Percentiles rank a stretch among this genome's conserved stretches.
These are phyloP conservation scores for Diplodia intermedia DNA, from an alignment of 2,329 filamentous ascomycete genomes.

Conservation along the genomic window DNA sequence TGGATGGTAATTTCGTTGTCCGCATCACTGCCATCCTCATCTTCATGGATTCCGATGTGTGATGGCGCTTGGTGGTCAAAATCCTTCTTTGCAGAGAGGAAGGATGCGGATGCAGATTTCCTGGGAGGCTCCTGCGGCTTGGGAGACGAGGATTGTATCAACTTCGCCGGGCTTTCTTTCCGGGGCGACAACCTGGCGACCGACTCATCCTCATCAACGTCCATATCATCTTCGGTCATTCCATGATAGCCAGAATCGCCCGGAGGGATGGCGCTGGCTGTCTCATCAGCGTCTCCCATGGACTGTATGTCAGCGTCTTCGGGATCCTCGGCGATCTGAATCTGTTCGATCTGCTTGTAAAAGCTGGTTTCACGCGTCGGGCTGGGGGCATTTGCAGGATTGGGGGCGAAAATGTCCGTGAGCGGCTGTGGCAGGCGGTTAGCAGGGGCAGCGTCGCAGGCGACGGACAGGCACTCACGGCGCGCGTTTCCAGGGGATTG, in stretches of 20 bases:
- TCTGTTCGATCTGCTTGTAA: constrained; percentile 63
- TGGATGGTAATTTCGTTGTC: constrained; percentile 35
- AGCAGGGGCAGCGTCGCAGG: constrained; percentile 55
- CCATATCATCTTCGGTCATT: constrained; percentile 64
- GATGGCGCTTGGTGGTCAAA: constrained; percentile 39
- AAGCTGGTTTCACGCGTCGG: constrained; percentile 60
- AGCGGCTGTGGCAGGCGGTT: constrained; percentile 50
- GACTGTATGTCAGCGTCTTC: constrained; percentile 41
- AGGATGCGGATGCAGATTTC: constrained; percentile 49
- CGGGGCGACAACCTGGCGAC: constrained; percentile 33
- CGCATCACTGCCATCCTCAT: constrained; percentile 35
- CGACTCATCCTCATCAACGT: constrained; percentile 41
- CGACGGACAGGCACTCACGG: constrained; percentile 65
- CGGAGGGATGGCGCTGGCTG: constrained; percentile 9
- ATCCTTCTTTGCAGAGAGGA: constrained; percentile 57
- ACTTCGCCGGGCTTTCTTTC: constrained; percentile 37
- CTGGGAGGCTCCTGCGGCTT: constrained; percentile 15
- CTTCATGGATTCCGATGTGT: constrained; percentile 34
- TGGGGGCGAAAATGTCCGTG: constrained; percentile 57
- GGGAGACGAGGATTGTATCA: constrained; percentile 34
- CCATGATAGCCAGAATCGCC: constrained; percentile 75
- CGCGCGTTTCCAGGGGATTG: constrained; percentile 64
- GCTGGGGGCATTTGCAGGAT: constrained; percentile 55
- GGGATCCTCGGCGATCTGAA: constrained; percentile 66
- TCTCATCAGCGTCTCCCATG: constrained; percentile 30